These are phyloP conservation scores for Phoenix dactylifera DNA, from an alignment of 176 grass and related monocot species.

Conservation along the genomic window DNA sequence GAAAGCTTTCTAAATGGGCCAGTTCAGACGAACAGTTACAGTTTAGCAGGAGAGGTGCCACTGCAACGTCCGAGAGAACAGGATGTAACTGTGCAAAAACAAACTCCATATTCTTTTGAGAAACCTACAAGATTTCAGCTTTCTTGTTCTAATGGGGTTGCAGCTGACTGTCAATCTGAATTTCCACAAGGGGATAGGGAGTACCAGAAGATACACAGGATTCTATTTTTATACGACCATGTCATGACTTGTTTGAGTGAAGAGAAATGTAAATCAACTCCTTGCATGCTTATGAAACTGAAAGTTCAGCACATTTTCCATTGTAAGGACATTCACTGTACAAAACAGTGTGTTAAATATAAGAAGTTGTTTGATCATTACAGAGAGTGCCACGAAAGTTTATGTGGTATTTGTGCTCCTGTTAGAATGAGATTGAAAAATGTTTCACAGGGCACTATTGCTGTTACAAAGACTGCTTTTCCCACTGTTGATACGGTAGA, in stretches of 20 bases:
- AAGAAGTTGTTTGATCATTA: slow-evolving; percentile 18
- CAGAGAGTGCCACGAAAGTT: slow-evolving; percentile 8
- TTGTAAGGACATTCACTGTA: slow-evolving; percentile 11
- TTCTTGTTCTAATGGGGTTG: background rate
- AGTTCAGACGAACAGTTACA: background rate
- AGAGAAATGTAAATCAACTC: slow-evolving; percentile 12
- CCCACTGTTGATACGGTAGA: slow-evolving; percentile 32
- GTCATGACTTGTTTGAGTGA: slow-evolving; percentile 12
- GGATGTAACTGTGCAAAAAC: background rate
- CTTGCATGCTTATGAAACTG: slow-evolving; percentile 29
- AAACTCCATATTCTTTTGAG: background rate
- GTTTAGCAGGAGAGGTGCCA: background rate
- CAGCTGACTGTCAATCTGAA: slow-evolving; percentile 16
- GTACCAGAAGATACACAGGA: background rate
- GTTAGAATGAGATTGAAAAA: slow-evolving; percentile 17
- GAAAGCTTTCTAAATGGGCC: background rate
- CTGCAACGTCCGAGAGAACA: background rate
- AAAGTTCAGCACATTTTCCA: slow-evolving; percentile 9
- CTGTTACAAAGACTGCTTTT: slow-evolving; percentile 32
- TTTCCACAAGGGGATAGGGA: slow-evolving; percentile 9
- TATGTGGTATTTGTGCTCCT: slow-evolving; percentile 34
- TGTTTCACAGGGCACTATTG: slow-evolving; percentile 31
- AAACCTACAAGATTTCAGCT: background rate
- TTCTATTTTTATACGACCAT: slow-evolving; percentile 28
- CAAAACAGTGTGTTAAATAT: slow-evolving; percentile 26